Evolutionary conservation across 108 stramenopile species (phyloP), one percentile per base, ranked within the genome.

Genomic region (Discostella pseudostelligera): DNA sequence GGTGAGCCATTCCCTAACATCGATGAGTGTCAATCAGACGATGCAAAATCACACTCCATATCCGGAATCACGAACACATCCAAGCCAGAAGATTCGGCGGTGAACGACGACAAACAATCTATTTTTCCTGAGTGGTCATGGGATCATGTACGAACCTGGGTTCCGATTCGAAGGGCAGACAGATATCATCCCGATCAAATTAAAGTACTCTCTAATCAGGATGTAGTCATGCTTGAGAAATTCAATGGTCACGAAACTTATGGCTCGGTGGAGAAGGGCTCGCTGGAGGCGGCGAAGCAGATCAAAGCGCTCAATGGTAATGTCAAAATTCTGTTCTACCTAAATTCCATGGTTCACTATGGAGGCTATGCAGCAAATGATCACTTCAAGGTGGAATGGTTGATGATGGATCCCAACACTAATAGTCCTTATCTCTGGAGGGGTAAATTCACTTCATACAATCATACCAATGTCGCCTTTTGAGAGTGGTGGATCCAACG

Each of bases 401-500:
- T 63, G 1, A 58, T 48, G 13, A 32, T 47, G 22, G 46, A 68
- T 36, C 46, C 36, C 16, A 55, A 43, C 7, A 47, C 32, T 4
- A 32, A 62, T 1, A 13, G 49, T 51, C 25, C 51, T 11, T 45
- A 44, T 24, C 50, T 58, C 24, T 76, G 67, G 44, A 69, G 56
- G 35, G 35, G 59, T 2, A 68, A 43, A 28, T 69, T 62, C 5
- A 19, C 59, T 0, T 69, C 53, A 37, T 76, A 76, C 16, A 49
- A 76, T 65, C 75, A 76, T 24, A 22, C 37, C 26, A 69, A 76
- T 59, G 11, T 59, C 10, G 63, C 69, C 0, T 76, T 76, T 46
- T 42, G 67, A 22, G 68, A 76, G 35, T 76, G 75, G 75, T 76
- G 75, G 75, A 65, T 76, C 56, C 11, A 65, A 22, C 67, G 75